Percentiles rank a stretch among this genome's conserved stretches.
Evolutionary conservation across 202 grass and related monocot species (phyloP).

Genomic region (Saccharum hybrid): DNA sequence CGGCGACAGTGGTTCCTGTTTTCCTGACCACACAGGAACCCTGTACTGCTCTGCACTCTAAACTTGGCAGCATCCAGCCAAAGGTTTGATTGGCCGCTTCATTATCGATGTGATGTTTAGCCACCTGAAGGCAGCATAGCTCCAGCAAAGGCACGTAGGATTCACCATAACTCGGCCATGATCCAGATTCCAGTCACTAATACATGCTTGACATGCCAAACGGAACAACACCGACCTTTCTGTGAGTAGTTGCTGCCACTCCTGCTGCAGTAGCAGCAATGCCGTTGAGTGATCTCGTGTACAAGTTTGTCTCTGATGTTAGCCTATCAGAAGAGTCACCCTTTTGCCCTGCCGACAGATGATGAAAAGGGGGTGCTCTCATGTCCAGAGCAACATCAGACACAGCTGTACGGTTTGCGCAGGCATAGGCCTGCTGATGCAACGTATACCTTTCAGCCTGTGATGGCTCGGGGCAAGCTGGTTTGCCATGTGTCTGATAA

Average conservation of each 20-base stretch:
- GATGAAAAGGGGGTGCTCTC: slow-evolving; percentile 88
- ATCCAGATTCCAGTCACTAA: slow-evolving; percentile 38
- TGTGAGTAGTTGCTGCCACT: slow-evolving; percentile 68
- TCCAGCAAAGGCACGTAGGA: slow-evolving; percentile 27
- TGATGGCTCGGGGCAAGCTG: slow-evolving; percentile 48
- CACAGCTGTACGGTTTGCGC: slow-evolving; percentile 56
- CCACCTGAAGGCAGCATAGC: slow-evolving; percentile 15
- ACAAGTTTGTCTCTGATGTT: slow-evolving; percentile 59
- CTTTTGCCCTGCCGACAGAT: slow-evolving; percentile 56
- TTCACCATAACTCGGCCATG: background rate
- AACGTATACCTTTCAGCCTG: slow-evolving; percentile 62
- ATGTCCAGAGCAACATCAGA: slow-evolving; percentile 85
- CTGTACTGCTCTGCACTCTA: slow-evolving; percentile 10
- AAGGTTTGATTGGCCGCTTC: slow-evolving; percentile 38
- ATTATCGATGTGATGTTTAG: background rate
- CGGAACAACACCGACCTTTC: slow-evolving; percentile 74
- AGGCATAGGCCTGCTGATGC: slow-evolving; percentile 61
- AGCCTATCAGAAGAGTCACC: slow-evolving; percentile 58
- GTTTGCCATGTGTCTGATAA: slow-evolving; percentile 61
- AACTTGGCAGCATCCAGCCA: background rate
- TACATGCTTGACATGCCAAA: slow-evolving; percentile 88
- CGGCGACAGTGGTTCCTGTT: background rate
- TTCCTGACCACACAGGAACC: slow-evolving; percentile 29
- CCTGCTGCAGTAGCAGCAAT: slow-evolving; percentile 72
- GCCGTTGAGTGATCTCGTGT: slow-evolving; percentile 64